Evolutionary conservation across 2,329 filamentous ascomycete species (phyloP), one percentile per base, ranked within the genome.

Genomic region (Aspergillus transmontanensis): DNA sequence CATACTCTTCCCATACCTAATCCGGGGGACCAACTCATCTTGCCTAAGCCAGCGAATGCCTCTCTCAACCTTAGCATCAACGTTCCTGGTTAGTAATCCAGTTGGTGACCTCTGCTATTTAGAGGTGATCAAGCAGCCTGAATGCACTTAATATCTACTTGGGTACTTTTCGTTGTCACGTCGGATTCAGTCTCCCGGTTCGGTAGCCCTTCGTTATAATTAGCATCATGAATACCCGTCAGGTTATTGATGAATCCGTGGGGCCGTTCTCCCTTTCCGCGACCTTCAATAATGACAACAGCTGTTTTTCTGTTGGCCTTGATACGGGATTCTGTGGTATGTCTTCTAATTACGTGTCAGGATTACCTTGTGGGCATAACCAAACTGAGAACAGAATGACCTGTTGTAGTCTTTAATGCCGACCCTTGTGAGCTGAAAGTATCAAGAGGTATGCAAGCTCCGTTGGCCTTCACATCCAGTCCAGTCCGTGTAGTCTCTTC

Each of bases 241-340:
- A 90, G 58, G 87, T 91, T 61, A 92, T 98, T 73, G 93, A 96
- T 81, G 87, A 88, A 57, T 88, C 91, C 21, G 85, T 85, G 50
- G 87, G 89, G 59, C 90, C 91, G 5, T 86, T 89, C 64, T 94
- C 93, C 12, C 85, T 97, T 43, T 96, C 92, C 16, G 88, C 90
- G 53, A 88, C 91, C 10, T 97, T 97, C 82, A 98, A 97, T 75
- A 85, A 88, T 72, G 92, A 95, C 76, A 87, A 87, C 68, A 94
- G 88, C 70, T 94, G 90, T 73, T 98, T 98, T 78, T 87, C 93
- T 30, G 91, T 96, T 34, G 95, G 93, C 10, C 83, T 97, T 10
- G 91, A 96, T 73, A 89, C 89, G 12, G 94, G 94, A 32, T 94
- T 96, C 76, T 91, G 90, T 78, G 88, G 92, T 94, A 85, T 72